Conservation (phyloP, 2,329 filamentous ascomycete genomes). For the Alternaria rosae region DNA sequence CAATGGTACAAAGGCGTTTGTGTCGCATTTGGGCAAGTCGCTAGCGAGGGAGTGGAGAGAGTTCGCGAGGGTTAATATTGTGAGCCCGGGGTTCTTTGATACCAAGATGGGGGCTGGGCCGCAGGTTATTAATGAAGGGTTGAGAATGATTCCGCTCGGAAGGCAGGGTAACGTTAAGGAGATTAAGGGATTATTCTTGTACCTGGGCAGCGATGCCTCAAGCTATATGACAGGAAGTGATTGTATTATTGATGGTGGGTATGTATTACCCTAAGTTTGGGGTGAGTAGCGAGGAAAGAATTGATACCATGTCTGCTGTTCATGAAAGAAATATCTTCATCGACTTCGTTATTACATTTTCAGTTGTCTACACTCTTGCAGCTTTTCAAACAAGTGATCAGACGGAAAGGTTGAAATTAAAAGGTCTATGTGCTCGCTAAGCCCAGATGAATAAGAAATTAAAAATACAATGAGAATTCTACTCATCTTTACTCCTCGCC, state of each 20-base stretch:
- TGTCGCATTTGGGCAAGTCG: conserved; percentile 67
- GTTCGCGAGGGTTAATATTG: conserved; percentile 70
- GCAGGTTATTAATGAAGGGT: conserved; percentile 68
- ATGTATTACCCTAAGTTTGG: conserved; percentile 54
- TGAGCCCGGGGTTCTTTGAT: conserved; percentile 71
- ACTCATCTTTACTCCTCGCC: conserved; percentile 25
- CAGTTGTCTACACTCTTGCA: not conserved
- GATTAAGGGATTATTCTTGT: conserved; percentile 82
- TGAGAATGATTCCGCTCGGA: conserved; percentile 78
- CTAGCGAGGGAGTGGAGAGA: conserved; percentile 72
- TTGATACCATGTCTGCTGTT: not conserved
- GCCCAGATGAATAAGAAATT: conserved; percentile 2
- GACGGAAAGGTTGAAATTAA: not conserved
- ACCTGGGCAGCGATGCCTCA: conserved; percentile 79
- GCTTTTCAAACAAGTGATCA: not conserved
- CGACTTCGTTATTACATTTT: not conserved
- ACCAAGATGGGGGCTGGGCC: conserved; percentile 69
- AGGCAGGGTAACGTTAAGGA: conserved; percentile 75
- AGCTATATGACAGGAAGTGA: conserved; percentile 80
- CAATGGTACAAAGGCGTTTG: conserved; percentile 65
- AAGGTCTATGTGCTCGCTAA: not conserved
- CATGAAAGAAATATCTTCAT: not conserved
- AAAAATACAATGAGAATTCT: not conserved
- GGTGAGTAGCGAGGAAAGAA: not conserved
- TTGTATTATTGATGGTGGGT: conserved; percentile 78